Percentiles rank a stretch among this genome's conserved stretches.
Evolutionary conservation across 2,329 filamentous ascomycete species (phyloP).

Genomic region (Colletotrichum caudatum): DNA sequence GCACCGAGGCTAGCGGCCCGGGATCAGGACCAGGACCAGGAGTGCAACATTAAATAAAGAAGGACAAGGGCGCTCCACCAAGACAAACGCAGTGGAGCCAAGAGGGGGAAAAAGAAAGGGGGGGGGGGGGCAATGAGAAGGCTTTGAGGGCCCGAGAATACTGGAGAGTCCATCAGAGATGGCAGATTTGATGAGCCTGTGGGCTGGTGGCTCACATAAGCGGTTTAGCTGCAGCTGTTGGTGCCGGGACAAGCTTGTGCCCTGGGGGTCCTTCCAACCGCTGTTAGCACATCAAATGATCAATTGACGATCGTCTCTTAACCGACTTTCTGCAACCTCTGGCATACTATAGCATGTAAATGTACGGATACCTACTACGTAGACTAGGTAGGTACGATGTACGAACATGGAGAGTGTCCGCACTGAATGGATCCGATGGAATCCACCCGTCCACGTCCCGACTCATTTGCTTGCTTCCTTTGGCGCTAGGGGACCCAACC

Average conservation of each 20-base stretch:
- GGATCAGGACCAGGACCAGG: conserved; percentile 12
- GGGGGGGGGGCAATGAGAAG: conserved; percentile 3
- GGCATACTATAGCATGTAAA: background rate
- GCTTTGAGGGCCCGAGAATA: conserved; percentile 28
- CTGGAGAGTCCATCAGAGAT: conserved; percentile 21
- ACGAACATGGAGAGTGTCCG: background rate
- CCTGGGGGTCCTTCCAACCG: conserved; percentile 31
- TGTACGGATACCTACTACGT: too few relatives aligned
- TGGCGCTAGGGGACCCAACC: conserved; percentile 4
- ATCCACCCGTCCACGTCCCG: background rate
- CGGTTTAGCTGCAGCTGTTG: conserved; percentile 34
- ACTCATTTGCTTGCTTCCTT: conserved; percentile 17
- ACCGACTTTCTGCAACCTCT: conserved; percentile 37
- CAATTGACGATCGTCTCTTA: conserved; percentile 35
- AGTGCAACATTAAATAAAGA: background rate
- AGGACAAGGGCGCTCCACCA: background rate
- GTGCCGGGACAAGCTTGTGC: conserved; percentile 32
- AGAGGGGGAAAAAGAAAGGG: conserved; percentile 4
- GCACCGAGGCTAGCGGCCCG: background rate
- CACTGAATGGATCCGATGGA: conserved; percentile 26
- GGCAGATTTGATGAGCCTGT: conserved; percentile 35
- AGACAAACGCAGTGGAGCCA: conserved; percentile 4
- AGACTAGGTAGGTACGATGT: background rate
- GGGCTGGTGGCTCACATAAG: conserved; percentile 31
- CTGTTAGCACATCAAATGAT: conserved; percentile 38